A percentile compares a stretch with the other conserved stretches of the same genome.
phyloP scores from a whole-genome alignment of 768 basidiomycete genomes.

The Suillus americanus region DNA sequence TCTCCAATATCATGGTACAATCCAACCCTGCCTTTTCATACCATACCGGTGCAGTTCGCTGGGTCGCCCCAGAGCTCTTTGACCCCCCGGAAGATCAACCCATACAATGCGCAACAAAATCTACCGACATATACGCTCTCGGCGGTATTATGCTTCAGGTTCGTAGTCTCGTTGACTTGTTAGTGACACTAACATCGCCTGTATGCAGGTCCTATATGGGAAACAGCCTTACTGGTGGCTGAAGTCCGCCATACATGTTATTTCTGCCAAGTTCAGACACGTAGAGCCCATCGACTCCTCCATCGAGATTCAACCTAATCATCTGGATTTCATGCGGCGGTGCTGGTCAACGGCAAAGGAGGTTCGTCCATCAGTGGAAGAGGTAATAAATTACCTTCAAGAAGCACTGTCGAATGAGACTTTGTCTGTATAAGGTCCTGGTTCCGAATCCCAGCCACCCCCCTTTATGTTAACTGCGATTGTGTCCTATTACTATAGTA shows the following conservation, averaged over 20 bases:
- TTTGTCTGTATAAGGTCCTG: neutral
- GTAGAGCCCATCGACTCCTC: slow-evolving; percentile 14
- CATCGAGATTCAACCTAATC: slow-evolving; percentile 1
- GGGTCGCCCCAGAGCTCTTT: slow-evolving; percentile 19
- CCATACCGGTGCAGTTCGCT: slow-evolving; percentile 15
- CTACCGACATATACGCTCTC: slow-evolving; percentile 22
- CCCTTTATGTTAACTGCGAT: neutral
- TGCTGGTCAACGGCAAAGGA: slow-evolving; percentile 28
- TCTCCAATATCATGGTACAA: slow-evolving; percentile 40
- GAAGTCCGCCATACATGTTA: slow-evolving; percentile 22
- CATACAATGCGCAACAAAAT: slow-evolving; percentile 8
- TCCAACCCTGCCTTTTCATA: slow-evolving; percentile 27
- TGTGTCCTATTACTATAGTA: neutral
- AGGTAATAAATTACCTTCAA: neutral
- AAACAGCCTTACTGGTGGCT: slow-evolving; percentile 24
- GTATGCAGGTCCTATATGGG: slow-evolving; percentile 26
- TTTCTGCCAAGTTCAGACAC: slow-evolving; percentile 18
- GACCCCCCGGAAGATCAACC: neutral
- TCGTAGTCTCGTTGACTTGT: neutral
- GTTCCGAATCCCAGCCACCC: neutral
- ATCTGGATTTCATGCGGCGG: slow-evolving; percentile 21
- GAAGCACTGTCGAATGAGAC: neutral
- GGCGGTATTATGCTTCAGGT: slow-evolving; percentile 22
- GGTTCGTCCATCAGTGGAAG: neutral
- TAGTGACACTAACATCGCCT: neutral